Percentiles rank a stretch among this genome's conserved stretches.
Evolutionary conservation across 306 rosid species (phyloP).

Genomic region (Quercus agrifolia): DNA sequence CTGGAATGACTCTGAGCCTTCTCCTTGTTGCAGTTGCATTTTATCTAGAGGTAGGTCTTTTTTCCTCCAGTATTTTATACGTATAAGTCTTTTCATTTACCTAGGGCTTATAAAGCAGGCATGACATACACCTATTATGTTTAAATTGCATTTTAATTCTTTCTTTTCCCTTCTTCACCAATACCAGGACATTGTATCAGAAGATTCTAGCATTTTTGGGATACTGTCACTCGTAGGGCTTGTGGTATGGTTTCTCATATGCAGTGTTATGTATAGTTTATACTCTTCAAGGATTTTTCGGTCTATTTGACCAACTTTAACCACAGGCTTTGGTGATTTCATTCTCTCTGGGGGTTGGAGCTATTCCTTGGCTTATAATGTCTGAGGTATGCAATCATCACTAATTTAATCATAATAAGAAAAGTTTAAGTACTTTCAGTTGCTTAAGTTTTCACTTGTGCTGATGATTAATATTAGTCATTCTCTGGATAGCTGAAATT

Average conservation of each 20-base stretch:
- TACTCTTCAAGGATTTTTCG: background rate
- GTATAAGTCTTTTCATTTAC: background rate
- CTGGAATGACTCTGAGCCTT: constrained; percentile 71
- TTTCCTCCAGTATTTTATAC: background rate
- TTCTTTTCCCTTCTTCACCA: constrained; percentile 9
- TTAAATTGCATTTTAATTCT: constrained; percentile 8
- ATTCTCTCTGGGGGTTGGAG: constrained; percentile 80
- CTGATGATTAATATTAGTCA: background rate
- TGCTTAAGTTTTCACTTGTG: background rate
- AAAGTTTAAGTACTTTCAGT: background rate
- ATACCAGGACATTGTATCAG: constrained; percentile 35
- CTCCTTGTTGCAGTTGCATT: constrained; percentile 61
- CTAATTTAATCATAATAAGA: background rate
- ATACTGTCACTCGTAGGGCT: constrained; percentile 62
- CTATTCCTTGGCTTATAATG: constrained; percentile 93
- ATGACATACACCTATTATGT: background rate
- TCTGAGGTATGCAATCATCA: constrained; percentile 58
- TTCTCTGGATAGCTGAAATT: background rate
- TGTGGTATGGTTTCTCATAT: constrained; percentile 49
- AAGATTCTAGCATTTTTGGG: constrained; percentile 45
- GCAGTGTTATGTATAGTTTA: background rate
- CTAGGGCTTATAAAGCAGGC: background rate
- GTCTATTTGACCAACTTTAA: constrained; percentile 13
- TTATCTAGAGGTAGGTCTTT: constrained; percentile 53
- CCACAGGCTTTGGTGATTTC: constrained; percentile 53